Base-by-base conservation (phyloP, 2,329 filamentous ascomycete species). In the Phaeosphaeriaceae sp. region DNA sequence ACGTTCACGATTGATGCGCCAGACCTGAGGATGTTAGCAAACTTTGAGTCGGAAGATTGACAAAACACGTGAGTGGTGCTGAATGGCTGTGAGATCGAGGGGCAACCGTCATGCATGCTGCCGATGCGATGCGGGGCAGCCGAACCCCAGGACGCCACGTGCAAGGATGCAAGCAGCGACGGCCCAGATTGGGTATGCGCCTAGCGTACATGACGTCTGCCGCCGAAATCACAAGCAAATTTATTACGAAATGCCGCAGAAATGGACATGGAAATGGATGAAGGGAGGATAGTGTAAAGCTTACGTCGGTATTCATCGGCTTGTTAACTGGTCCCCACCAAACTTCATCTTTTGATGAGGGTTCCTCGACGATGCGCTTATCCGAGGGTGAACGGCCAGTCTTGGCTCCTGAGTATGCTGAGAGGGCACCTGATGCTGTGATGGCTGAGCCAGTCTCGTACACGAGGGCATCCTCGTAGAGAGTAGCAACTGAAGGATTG, bases 261-360 rank as follows among this genome's bases (percentile, higher is more conserved):
- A n/a, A n/a, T n/a, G n/a, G n/a, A n/a, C n/a, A 28, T 32, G 26
- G 42, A 49, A 36, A 44, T 44, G 50, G 57, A 43, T 35, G 39
- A 46, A 42, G 45, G 57, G 55, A 57, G 48, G 29, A 42, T 43
- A 49, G 33, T 16, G 21, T 21, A 50, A 42, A 11, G 61, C 90
- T 86, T 88, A 97, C 94, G 77, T 97, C 92, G 67, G 92, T 85
- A 64, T 86, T 87, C 94, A 99, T 99, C 73, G 93, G 90, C 86
- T 97, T 97, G 84, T 99, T 99, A 65, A 99, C 94, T 48, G 94
- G 93, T 70, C 94, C 94, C 94, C 94, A 97, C 94, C 94, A 99
- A 71, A 99, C 84, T 54, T 99, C 86, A 48, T 94, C 87, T 76
- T 96, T 87, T 60, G 94, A 97, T 56, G 86, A 82, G 52, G 87